Percentiles rank a stretch among this genome's conserved stretches.
Conservation (phyloP, 345 rosid species). For the Hypericum perforatum region DNA sequence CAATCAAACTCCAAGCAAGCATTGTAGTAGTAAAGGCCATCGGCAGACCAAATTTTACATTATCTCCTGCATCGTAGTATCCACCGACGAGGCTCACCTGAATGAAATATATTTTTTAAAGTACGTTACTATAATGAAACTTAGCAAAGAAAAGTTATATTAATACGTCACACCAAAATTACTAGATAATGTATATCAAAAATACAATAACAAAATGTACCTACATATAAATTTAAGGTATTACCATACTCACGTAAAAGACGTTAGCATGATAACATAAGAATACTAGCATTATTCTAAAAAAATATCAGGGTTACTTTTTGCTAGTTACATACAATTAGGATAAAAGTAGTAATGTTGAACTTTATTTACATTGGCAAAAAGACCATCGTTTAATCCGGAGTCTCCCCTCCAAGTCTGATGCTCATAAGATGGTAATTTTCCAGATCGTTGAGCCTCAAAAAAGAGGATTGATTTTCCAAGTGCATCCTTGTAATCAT, state of each 20-base stretch:
- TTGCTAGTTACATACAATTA: neutral
- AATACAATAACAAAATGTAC: too few species aligned
- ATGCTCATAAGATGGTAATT: conserved; percentile 71
- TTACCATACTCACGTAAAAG: too few species aligned
- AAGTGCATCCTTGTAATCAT: conserved; percentile 84
- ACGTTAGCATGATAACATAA: neutral
- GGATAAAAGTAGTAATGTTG: too few species aligned
- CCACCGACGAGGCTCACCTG: conserved; percentile 93
- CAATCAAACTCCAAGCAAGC: conserved; percentile 95
- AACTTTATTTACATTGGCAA: conserved; percentile 37
- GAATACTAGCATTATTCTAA: neutral
- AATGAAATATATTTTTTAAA: too few species aligned
- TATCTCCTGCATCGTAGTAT: conserved; percentile 98
- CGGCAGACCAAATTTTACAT: conserved; percentile 90
- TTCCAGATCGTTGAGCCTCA: conserved; percentile 93
- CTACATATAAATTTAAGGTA: too few species aligned
- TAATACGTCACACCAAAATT: too few species aligned
- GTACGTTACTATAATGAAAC: too few species aligned
- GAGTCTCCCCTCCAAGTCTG: conserved; percentile 79
- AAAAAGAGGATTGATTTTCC: conserved; percentile 78
- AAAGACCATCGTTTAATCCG: conserved; percentile 81
- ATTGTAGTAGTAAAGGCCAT: conserved; percentile 96
- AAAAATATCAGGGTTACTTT: too few species aligned
- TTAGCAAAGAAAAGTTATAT: too few species aligned
- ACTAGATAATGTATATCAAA: too few species aligned